A percentile compares a stretch with the other conserved stretches of the same genome.
Conservation (phyloP, 305 asterid genomes). For the Fraxinus velutina region DNA sequence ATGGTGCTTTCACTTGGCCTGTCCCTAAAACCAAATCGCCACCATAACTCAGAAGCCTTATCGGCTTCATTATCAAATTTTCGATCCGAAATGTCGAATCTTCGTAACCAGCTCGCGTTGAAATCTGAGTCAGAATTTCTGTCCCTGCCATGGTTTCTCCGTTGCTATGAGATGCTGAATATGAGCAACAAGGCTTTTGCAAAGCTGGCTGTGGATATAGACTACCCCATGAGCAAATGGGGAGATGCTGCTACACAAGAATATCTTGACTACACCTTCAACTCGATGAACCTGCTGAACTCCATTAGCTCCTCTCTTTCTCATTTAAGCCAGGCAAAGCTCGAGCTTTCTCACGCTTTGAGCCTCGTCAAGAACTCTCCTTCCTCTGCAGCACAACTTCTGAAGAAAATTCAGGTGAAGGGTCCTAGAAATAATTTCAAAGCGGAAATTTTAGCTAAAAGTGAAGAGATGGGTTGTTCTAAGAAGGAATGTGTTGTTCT, state of each 20-base stretch:
- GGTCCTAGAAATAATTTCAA: constrained; percentile 27
- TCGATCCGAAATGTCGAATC: constrained; percentile 39
- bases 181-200: constrained; percentile 45
- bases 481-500: constrained; percentile 37
- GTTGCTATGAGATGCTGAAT: constrained; percentile 37
- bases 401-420: constrained; percentile 24
- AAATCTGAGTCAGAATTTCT: constrained; percentile 24
- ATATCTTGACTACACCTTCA: constrained; percentile 44
- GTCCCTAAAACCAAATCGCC: constrained; percentile 30
- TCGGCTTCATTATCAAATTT: constrained; percentile 37
- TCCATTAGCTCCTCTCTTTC: constrained; percentile 45
- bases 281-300: constrained; percentile 43
- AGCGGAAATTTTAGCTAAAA: constrained; percentile 16
- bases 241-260: constrained; percentile 35
- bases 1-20: constrained; percentile 49
- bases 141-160: constrained; percentile 31
- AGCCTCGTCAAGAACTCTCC: constrained; percentile 24
- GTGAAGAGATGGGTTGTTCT: constrained; percentile 22
- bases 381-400: constrained; percentile 16
- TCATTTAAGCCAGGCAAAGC: constrained; percentile 44
- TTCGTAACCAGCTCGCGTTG: constrained; percentile 26
- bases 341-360: constrained; percentile 39
- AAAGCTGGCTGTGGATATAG: constrained; percentile 42
- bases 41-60: constrained; percentile 30
- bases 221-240: constrained; percentile 54